Evolutionary conservation across 805 yeast genomes (phyloP).

Genomic region (Candida anglica): DNA sequence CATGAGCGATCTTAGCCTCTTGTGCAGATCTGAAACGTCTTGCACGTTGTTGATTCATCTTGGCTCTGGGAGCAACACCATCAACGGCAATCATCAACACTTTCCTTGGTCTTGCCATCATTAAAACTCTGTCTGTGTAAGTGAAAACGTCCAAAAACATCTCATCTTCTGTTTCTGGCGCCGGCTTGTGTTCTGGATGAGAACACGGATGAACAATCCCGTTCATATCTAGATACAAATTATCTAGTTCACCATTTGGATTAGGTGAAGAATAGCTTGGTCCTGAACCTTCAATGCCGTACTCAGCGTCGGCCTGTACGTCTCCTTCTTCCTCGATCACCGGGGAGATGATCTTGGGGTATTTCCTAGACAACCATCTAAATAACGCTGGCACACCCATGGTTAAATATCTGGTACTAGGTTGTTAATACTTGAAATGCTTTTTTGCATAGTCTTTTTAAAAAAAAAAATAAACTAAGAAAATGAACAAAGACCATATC

Average conservation of each 20-base stretch:
- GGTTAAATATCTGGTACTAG: no score
- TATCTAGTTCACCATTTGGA: slow-evolving; percentile 95
- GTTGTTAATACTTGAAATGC: no score
- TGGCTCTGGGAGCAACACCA: slow-evolving; percentile 98
- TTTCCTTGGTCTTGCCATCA: slow-evolving; percentile 94
- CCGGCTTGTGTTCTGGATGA: slow-evolving; percentile 94
- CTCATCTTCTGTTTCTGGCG: slow-evolving; percentile 95
- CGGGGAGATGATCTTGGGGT: slow-evolving; percentile 90
- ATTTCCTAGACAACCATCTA: slow-evolving; percentile 90
- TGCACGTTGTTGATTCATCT: slow-evolving; percentile 95
- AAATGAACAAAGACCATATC: no score
- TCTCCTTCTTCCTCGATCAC: slow-evolving; percentile 72
- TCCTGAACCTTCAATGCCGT: slow-evolving; percentile 58
- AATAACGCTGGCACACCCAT: slow-evolving; percentile 99
- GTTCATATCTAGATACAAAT: slow-evolving; percentile 93
- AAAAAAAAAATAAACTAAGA: no score
- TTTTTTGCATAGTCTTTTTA: no score
- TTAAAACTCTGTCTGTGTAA: slow-evolving; percentile 86
- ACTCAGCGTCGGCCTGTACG: no score
- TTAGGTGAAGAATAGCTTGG: slow-evolving; percentile 70
- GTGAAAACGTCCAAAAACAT: slow-evolving; percentile 92
- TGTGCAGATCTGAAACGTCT: slow-evolving; percentile 89
- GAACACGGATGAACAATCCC: slow-evolving; percentile 99
- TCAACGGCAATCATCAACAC: slow-evolving; percentile 93
- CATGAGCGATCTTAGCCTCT: slow-evolving; percentile 79